Evolutionary conservation across 345 rosid species (phyloP).

Genomic region (Cardamine chenopodiifolia): DNA sequence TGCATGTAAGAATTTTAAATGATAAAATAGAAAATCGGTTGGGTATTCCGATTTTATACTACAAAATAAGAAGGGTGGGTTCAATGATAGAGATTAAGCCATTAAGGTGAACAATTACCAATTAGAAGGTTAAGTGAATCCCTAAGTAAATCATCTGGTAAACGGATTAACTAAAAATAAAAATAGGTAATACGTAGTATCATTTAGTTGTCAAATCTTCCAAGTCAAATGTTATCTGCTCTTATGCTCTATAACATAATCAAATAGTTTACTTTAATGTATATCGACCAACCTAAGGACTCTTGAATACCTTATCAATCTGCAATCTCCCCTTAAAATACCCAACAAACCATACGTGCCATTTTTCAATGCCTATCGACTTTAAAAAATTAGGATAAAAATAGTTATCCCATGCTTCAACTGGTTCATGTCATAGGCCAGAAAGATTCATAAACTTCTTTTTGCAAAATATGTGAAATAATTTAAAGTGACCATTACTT

Average conservation of each 20-base stretch:
- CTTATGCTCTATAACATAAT: conserved; percentile 27
- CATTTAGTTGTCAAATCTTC: conserved; percentile 36
- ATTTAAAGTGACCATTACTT: not conserved
- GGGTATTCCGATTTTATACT: not conserved
- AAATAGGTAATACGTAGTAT: conserved; percentile 36
- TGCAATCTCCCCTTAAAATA: conserved; percentile 37
- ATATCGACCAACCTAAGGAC: conserved; percentile 34
- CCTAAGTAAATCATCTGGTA: conserved; percentile 32
- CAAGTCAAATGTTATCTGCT: conserved; percentile 35
- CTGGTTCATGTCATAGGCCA: conserved; percentile 5
- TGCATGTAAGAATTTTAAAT: not conserved
- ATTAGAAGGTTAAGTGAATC: conserved; percentile 22
- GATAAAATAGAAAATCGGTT: not conserved
- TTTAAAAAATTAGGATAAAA: not conserved
- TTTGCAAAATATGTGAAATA: not conserved
- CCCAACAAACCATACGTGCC: not conserved
- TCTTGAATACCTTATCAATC: conserved; percentile 26
- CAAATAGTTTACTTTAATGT: conserved; percentile 20
- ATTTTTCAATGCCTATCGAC: conserved; percentile 13
- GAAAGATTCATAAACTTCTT: not conserved
- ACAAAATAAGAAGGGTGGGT: conserved; percentile 18
- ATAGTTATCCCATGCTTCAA: not conserved
- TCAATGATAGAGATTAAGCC: conserved; percentile 34
- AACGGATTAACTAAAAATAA: not conserved
- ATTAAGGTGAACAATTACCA: conserved; percentile 27